Evolutionary conservation across 176 grass and related monocot species (phyloP), one percentile per base, ranked within the genome.

Genomic region (Lolium perenne): DNA sequence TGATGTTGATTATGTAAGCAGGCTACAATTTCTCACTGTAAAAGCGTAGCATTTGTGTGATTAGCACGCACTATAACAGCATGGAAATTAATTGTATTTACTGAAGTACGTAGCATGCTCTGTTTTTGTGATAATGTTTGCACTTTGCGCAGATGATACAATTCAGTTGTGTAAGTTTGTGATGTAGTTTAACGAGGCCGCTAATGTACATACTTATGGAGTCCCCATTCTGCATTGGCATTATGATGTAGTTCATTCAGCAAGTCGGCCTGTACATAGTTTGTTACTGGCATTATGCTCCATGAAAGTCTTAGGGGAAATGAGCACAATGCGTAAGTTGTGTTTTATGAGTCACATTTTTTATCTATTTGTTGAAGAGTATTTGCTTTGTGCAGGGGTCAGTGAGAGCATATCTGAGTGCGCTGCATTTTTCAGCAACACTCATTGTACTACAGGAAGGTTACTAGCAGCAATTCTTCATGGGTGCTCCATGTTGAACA

Each of bases 361-460:
- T n/a, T 47, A 6, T 73, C 32, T 71, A 43, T 71, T 79, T 51
- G 83, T 57, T 20, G 22, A 29, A 22, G 45, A 21, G 17, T 59
- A 6, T 67, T 91, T 87, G 38, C 25, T 75, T 25, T 87, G 7
- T 80, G 75, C 85, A 87, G 89, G 80, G 85, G 89, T 49, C 85
- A 87, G 46, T 91, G 76, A 91, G 49, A 17, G 26, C 23, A 80
- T 79, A 38, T 90, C 32, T 61, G 3, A 8, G 51, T 1, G 9
- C 49, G 60, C 21, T 14, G 59, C 49, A 74, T 82, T 40, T 77
- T 43, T 75, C 51, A 79, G 47, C 12, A 23, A 57, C 51, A 21
- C 69, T 22, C 46, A 8, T 40, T 7, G 13, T 59, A 40, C 20
- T 17, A 7, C 47, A 45, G 29, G 41, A 13, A 49, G 47, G 16